Percentiles rank a stretch among this genome's conserved stretches.
phyloP scores from a whole-genome alignment of 169 alveolate genomes.

The Prorocentrum cordatum region DNA sequence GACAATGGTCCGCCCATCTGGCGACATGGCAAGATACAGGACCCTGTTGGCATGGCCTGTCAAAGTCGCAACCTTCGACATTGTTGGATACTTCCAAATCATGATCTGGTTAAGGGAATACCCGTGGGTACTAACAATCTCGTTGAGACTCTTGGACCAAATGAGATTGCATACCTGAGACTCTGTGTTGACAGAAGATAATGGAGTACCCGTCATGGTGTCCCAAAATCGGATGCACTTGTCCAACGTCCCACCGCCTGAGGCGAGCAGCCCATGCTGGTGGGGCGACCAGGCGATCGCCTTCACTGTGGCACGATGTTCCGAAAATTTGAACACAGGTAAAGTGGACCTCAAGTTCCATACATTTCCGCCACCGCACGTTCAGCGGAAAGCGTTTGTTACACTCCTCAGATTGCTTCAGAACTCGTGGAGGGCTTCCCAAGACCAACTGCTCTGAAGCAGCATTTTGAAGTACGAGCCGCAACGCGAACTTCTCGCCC shows the following conservation, averaged over 20 bases:
- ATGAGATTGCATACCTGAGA: slow-evolving; percentile 87
- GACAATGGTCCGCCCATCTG: slow-evolving; percentile 90
- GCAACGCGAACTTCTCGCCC: too few species aligned
- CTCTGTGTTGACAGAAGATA: slow-evolving; percentile 24
- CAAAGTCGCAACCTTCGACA: slow-evolving; percentile 82
- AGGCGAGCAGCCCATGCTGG: slow-evolving; percentile 85
- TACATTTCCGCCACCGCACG: too few species aligned
- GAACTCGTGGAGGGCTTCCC: too few species aligned
- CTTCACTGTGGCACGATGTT: slow-evolving; percentile 76
- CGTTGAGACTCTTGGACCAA: slow-evolving; percentile 87
- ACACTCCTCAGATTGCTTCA: too few species aligned
- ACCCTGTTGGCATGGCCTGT: slow-evolving; percentile 88
- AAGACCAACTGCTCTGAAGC: too few species aligned
- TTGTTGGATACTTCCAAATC: slow-evolving; percentile 89
- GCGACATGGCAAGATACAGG: slow-evolving; percentile 88
- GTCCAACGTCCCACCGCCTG: slow-evolving; percentile 98
- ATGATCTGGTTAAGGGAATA: slow-evolving; percentile 87
- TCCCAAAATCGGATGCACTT: slow-evolving; percentile 90
- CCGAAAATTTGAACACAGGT: slow-evolving; percentile 71
- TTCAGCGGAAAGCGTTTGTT: too few species aligned
- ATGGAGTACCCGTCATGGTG: slow-evolving; percentile 76
- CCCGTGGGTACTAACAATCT: slow-evolving; percentile 93
- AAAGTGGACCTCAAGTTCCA: slow-evolving; percentile 77
- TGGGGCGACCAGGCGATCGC: slow-evolving; percentile 97
- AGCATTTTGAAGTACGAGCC: too few species aligned